phyloP scores from a whole-genome alignment of 108 stramenopile species.

The Cyclotella choctawhatcheeana region DNA sequence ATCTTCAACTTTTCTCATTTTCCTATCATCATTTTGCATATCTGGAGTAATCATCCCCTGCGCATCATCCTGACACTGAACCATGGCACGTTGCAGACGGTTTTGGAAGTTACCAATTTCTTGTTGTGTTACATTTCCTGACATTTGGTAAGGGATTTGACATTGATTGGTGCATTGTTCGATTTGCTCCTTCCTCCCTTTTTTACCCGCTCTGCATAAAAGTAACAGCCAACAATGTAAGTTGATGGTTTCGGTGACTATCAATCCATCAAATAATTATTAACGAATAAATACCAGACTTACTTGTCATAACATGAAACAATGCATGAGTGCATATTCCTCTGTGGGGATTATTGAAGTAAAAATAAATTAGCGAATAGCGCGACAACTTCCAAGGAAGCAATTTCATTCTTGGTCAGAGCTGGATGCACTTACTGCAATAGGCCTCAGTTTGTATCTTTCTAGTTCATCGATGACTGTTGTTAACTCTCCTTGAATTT shows the following conservation, averaged over 20 bases:
- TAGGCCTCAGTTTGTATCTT: conserved; percentile 55
- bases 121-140: conserved; percentile 69
- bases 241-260: too few species aligned
- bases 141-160: conserved; percentile 78
- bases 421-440: conserved; percentile 44
- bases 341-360: too few species aligned
- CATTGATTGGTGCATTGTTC: conserved; percentile 76
- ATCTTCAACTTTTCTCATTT: conserved; percentile 75
- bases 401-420: too few species aligned
- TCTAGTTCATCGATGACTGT: conserved; percentile 74
- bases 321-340: conserved; percentile 63
- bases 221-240: too few species aligned
- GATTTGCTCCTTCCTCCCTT: conserved; percentile 67
- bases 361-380: too few species aligned
- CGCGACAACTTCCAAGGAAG: too few species aligned
- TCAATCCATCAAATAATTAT: not conserved
- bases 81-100: conserved; percentile 79
- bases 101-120: conserved; percentile 87
- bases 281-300: not conserved
- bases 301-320: conserved; percentile 38
- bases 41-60: conserved; percentile 77
- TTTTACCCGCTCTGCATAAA: conserved; percentile 72
- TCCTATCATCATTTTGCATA: conserved; percentile 67
- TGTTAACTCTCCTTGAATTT: conserved; percentile 71
- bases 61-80: conserved; percentile 86